These are phyloP conservation scores for Musa schizocarpa DNA, from an alignment of 176 grass and related monocot species.

Conservation along the genomic window DNA sequence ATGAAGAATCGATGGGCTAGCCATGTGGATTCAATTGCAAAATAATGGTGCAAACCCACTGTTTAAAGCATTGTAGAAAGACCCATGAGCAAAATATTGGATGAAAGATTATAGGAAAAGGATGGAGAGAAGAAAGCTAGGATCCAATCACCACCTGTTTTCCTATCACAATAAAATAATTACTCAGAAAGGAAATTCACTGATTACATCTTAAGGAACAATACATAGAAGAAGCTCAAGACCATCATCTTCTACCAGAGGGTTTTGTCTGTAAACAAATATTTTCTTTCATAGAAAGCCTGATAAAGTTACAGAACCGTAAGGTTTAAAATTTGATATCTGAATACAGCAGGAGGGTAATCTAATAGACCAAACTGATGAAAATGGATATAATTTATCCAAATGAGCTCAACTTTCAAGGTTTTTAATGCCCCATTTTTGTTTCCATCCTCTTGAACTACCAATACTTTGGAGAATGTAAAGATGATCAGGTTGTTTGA, in stretches of 20 bases:
- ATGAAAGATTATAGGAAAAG: not conserved
- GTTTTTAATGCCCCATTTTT: too few species aligned
- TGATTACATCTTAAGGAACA: not conserved
- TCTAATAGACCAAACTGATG: too few species aligned
- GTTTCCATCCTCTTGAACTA: too few species aligned
- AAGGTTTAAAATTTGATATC: not conserved
- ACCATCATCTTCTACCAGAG: not conserved
- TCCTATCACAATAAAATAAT: too few species aligned
- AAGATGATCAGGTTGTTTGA: too few species aligned
- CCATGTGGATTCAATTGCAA: not conserved
- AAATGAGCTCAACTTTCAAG: too few species aligned
- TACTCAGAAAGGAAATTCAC: not conserved
- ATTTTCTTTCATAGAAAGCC: not conserved
- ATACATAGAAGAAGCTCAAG: not conserved
- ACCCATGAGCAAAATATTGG: not conserved
- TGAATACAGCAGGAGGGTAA: too few species aligned
- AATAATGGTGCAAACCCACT: not conserved
- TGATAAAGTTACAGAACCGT: not conserved
- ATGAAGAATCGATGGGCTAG: not conserved
- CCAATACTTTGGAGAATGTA: too few species aligned
- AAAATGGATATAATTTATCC: too few species aligned
- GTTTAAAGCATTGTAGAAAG: not conserved
- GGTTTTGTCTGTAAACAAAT: not conserved
- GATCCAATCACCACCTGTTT: too few species aligned
- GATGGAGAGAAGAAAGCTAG: not conserved